Evolutionary conservation across 2,329 filamentous ascomycete species (phyloP).

Genomic region (Aureobasidium musti): DNA sequence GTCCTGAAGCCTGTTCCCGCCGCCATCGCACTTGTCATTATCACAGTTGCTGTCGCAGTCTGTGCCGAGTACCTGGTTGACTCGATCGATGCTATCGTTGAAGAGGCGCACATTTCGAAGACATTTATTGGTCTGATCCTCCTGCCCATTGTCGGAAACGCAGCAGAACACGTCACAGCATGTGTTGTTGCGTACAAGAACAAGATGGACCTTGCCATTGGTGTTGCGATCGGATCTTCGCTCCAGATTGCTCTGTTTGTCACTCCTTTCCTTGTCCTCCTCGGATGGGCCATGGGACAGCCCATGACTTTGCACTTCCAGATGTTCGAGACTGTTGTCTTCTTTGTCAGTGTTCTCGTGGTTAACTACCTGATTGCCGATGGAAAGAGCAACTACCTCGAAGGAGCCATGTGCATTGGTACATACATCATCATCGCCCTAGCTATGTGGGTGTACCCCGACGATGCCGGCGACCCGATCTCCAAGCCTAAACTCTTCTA

Average conservation of each 20-base stretch:
- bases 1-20: slow-evolving; percentile 51
- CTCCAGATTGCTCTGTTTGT: slow-evolving; percentile 64
- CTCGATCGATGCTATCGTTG: slow-evolving; percentile 57
- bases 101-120: slow-evolving; percentile 54
- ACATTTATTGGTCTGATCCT: slow-evolving; percentile 61
- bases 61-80: slow-evolving; percentile 59
- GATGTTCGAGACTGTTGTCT: slow-evolving; percentile 82
- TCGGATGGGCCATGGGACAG: slow-evolving; percentile 57
- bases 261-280: slow-evolving; percentile 59
- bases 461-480: slow-evolving; percentile 45
- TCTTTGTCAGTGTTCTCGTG: slow-evolving; percentile 81
- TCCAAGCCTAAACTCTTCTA: slow-evolving; percentile 22
- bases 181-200: slow-evolving; percentile 64
- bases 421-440: slow-evolving; percentile 62
- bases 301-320: slow-evolving; percentile 76
- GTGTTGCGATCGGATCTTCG: slow-evolving; percentile 65
- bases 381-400: slow-evolving; percentile 82
- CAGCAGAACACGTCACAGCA: slow-evolving; percentile 66
- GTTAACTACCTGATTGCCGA: slow-evolving; percentile 87
- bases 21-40: slow-evolving; percentile 49
- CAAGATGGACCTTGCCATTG: slow-evolving; percentile 68
- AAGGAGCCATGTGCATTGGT: slow-evolving; percentile 65
- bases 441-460: slow-evolving; percentile 63
- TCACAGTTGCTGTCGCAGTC: slow-evolving; percentile 53
- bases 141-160: slow-evolving; percentile 64